A percentile compares a stretch with the other conserved stretches of the same genome.
phyloP scores from a whole-genome alignment of 2,329 filamentous ascomycete species.

The Sclerotinia spermophila region DNA sequence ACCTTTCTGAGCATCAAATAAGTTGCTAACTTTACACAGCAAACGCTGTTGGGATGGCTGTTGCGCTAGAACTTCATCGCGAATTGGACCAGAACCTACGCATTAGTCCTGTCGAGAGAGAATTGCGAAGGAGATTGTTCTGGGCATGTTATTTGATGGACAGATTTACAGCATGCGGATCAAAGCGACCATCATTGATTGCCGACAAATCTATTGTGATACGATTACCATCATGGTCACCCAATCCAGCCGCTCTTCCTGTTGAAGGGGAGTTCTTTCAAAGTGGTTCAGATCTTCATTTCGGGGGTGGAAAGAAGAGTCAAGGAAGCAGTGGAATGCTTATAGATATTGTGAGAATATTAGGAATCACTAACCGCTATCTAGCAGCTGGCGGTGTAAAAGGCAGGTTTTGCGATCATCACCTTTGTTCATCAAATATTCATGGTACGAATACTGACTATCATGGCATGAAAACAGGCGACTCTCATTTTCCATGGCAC shows the following conservation, averaged over 20 bases:
- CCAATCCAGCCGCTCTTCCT: constrained; percentile 56
- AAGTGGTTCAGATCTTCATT: constrained; percentile 68
- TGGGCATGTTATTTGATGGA: constrained; percentile 89
- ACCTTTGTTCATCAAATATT: background rate
- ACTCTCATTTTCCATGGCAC: constrained; percentile 90
- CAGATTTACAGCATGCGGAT: constrained; percentile 76
- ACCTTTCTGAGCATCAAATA: background rate
- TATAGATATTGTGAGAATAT: constrained; percentile 77
- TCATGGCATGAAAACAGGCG: constrained; percentile 45
- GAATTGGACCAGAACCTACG: constrained; percentile 64
- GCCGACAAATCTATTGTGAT: constrained; percentile 73
- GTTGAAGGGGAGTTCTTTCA: constrained; percentile 80
- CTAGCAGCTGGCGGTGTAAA: constrained; percentile 82
- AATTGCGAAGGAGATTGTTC: constrained; percentile 75
- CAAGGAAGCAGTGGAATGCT: constrained; percentile 77
- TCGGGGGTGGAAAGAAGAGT: constrained; percentile 63
- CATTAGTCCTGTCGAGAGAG: constrained; percentile 65
- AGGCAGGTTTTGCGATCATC: constrained; percentile 22
- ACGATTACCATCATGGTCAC: constrained; percentile 70
- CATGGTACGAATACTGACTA: constrained; percentile 11
- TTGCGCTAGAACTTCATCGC: constrained; percentile 76
- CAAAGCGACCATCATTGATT: constrained; percentile 76
- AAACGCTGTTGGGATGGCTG: constrained; percentile 75
- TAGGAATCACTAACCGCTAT: constrained; percentile 81
- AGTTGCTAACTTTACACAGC: constrained; percentile 48